These are phyloP conservation scores for Veloboletus limbatus DNA, from an alignment of 1,284 basidiomycete genomes.

Conservation along the genomic window DNA sequence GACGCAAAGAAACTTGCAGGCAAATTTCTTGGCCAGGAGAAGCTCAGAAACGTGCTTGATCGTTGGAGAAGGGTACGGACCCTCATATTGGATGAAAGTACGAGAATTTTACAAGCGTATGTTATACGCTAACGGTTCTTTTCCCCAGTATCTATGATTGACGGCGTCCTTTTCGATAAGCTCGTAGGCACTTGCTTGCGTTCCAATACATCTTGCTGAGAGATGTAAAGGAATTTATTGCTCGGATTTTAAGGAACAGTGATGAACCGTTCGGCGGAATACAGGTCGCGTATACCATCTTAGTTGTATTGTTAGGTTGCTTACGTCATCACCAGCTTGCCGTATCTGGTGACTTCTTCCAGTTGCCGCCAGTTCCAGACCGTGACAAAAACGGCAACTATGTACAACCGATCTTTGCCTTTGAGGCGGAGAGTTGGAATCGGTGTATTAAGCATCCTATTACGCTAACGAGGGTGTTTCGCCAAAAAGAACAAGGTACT, in stretches of 20 bases:
- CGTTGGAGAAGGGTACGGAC: conserved; percentile 78
- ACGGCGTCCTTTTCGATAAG: conserved; percentile 90
- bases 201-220: conserved; percentile 6
- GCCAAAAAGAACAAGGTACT: conserved; percentile 67
- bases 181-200: conserved; percentile 38
- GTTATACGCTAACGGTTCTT: conserved; percentile 3
- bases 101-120: conserved; percentile 8
- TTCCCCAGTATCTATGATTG: conserved; percentile 90
- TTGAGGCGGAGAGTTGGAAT: conserved; percentile 88
- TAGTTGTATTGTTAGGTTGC: not conserved
- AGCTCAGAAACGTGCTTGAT: conserved; percentile 64
- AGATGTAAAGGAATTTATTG: conserved; percentile 47
- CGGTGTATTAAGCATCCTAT: conserved; percentile 75
- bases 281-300: conserved; percentile 51
- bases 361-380: conserved; percentile 85
- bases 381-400: conserved; percentile 28
- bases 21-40: conserved; percentile 59
- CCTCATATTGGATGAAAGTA: conserved; percentile 94
- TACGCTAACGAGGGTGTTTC: conserved; percentile 88
- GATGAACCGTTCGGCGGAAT: conserved; percentile 89
- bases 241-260: conserved; percentile 59
- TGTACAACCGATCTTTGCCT: conserved; percentile 64
- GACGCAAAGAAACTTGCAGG: conserved; percentile 57
- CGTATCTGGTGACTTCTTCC: conserved; percentile 95
- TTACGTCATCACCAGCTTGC: conserved; percentile 51